Conservation (phyloP, 805 yeast species). For the Ascoidea tarda region DNA sequence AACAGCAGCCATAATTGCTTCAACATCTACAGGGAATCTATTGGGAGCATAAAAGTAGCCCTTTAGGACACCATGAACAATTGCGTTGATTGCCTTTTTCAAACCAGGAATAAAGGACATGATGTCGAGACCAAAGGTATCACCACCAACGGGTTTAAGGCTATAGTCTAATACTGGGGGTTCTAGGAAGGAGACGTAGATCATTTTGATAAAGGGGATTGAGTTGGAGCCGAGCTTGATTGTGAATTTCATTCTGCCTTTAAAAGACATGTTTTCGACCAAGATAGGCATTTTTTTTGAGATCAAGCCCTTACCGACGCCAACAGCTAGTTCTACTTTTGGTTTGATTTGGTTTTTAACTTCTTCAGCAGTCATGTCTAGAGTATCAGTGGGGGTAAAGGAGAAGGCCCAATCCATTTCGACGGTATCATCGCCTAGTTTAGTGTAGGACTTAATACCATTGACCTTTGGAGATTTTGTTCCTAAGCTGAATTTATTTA, state of each 20-base stretch:
- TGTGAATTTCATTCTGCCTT: conserved; percentile 46
- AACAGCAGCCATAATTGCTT: conserved; percentile 50
- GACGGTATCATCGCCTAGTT: conserved; percentile 47
- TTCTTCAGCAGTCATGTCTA: conserved; percentile 71
- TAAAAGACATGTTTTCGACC: conserved; percentile 68
- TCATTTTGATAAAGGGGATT: conserved; percentile 69
- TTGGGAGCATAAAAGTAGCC: conserved; percentile 80
- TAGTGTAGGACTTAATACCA: conserved; percentile 59
- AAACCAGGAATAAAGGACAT: conserved; percentile 79
- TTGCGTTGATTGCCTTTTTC: conserved; percentile 51
- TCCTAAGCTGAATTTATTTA: conserved; percentile 72
- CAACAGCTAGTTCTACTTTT: conserved; percentile 67
- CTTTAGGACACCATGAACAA: conserved; percentile 55
- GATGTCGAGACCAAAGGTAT: conserved; percentile 72
- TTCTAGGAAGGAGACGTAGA: conserved; percentile 59
- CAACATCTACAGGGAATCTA: conserved; percentile 61
- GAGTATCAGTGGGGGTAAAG: conserved; percentile 71
- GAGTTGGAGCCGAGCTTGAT: conserved; percentile 44
- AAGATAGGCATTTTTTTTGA: conserved; percentile 65
- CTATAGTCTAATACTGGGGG: conserved; percentile 70
- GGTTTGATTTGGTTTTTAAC: conserved; percentile 61
- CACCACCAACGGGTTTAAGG: conserved; percentile 81
- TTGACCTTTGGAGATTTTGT: conserved; percentile 67
- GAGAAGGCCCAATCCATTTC: conserved; percentile 81
- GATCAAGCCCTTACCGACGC: conserved; percentile 69